Percentiles rank a stretch among this genome's conserved stretches.
phyloP scores from a whole-genome alignment of 83 land plant species.

The Picea abies region DNA sequence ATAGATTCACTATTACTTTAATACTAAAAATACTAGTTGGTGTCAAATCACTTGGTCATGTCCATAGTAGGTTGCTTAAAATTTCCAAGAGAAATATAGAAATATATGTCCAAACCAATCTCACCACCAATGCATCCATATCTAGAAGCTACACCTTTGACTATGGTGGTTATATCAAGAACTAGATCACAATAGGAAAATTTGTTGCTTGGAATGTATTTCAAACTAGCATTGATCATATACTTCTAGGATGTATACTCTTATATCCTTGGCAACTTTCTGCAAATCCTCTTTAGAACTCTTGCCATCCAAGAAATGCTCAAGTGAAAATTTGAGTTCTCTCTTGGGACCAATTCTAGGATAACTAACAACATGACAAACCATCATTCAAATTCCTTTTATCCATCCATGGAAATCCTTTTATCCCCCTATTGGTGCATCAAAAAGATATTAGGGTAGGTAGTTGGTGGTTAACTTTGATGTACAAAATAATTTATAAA shows the following conservation, averaged over 20 bases:
- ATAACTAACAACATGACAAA: slow-evolving; percentile 59
- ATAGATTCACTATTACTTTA: no score
- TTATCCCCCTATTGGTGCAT: no score
- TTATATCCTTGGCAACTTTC: slow-evolving; percentile 70
- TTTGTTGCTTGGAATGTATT: slow-evolving; percentile 83
- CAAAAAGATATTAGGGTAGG: no score
- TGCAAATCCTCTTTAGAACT: slow-evolving; percentile 64
- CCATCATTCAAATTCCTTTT: slow-evolving; percentile 16
- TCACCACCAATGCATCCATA: slow-evolving; percentile 74
- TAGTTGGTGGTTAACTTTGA: no score
- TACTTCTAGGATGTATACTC: slow-evolving; percentile 79
- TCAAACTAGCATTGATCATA: slow-evolving; percentile 73
- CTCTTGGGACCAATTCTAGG: slow-evolving; percentile 83
- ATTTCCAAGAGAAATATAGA: slow-evolving; percentile 88
- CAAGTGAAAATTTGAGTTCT: slow-evolving; percentile 79
- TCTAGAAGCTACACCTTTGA: slow-evolving; percentile 74
- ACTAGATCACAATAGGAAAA: slow-evolving; percentile 84
- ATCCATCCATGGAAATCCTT: no score
- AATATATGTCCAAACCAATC: slow-evolving; percentile 72
- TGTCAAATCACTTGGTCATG: slow-evolving; percentile 95
- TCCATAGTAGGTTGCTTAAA: slow-evolving; percentile 79
- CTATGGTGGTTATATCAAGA: slow-evolving; percentile 78
- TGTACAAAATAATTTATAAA: no score
- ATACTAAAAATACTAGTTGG: slow-evolving; percentile 73
- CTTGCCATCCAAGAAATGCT: slow-evolving; percentile 85